Evolutionary conservation across 2,329 filamentous ascomycete genomes (phyloP), one percentile per base, ranked within the genome.

Genomic region (Beauveria pseudobassiana): DNA sequence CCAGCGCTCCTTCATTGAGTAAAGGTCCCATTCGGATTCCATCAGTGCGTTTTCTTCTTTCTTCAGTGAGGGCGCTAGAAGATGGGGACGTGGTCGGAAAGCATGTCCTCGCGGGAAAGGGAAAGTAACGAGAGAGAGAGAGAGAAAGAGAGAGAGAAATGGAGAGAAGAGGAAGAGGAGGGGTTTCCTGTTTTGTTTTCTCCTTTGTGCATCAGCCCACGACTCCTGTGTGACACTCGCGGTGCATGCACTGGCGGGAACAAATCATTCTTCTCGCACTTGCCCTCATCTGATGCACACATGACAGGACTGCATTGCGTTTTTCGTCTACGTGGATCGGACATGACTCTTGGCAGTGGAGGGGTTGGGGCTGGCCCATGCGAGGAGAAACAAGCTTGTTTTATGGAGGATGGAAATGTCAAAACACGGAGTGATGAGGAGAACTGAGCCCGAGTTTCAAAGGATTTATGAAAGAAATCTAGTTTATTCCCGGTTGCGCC

Each of bases 1-100:
- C 56, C 56, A 59, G 18, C 46, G 46, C n/a, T 59, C 56, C 22
- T 42, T 43, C 24, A 51, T 59, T 2, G 56, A 59, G 46, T 43
- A n/a, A 3, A 30, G 38, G 16, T 56, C 54, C 34, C 52, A 54
- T 10, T 54, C 38, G 4, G 52, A 26, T 26, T 49, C 55, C 55
- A 49, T 40, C 6, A 16, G 20, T 22, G 22, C 16, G 34, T 5
- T 6, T 26, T 38, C 2, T 16, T 6, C 1, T 38, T 12, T 34
- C 12, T 38, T 38, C 34, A 38, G 34, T 38, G 34, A 6, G 34
- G 34, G 14, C 34, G 34, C 34, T 14, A 38, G 34, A 38, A 38
- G 34, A 38, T 14, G 34, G 34, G 34, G 34, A 16, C 5, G 34
- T 38, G 34, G 14, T 14, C 2, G 34, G 34, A 6, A 2, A 38